These are phyloP conservation scores for Lichtheimia hyalospora DNA, from an alignment of 371 early-diverging fungal species.

Conservation along the genomic window DNA sequence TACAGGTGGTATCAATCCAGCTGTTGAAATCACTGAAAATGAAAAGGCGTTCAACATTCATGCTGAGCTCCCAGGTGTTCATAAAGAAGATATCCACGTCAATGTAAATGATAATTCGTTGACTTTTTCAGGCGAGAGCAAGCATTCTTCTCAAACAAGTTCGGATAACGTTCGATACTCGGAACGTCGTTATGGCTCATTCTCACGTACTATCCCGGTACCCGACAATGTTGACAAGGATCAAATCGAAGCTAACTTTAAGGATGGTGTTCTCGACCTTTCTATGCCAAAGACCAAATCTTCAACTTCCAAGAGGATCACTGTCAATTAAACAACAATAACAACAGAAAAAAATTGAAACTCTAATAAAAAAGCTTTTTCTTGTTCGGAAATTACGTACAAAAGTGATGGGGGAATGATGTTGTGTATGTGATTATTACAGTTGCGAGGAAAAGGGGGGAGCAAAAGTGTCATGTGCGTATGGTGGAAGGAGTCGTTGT, in stretches of 20 bases:
- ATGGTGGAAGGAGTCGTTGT: too few species aligned
- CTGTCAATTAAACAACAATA: slow-evolving; percentile 6
- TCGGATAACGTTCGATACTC: slow-evolving; percentile 28
- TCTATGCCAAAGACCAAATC: slow-evolving; percentile 43
- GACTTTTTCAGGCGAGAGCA: slow-evolving; percentile 21
- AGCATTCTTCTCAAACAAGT: slow-evolving; percentile 9
- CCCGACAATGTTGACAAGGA: slow-evolving; percentile 49
- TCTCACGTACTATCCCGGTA: slow-evolving; percentile 50
- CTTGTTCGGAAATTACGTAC: too few species aligned
- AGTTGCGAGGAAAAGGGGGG: too few species aligned
- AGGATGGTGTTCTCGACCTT: slow-evolving; percentile 59
- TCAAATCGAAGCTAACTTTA: slow-evolving; percentile 50
- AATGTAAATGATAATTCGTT: slow-evolving; percentile 15
- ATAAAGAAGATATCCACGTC: slow-evolving; percentile 31
- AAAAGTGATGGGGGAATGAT: too few species aligned
- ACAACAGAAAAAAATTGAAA: not conserved
- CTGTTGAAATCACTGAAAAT: slow-evolving; percentile 24
- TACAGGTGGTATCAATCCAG: slow-evolving; percentile 10
- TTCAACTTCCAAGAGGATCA: slow-evolving; percentile 10
- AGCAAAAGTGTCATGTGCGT: too few species aligned
- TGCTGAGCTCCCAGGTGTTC: slow-evolving; percentile 29
- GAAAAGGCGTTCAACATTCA: slow-evolving; percentile 22
- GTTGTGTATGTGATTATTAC: too few species aligned
- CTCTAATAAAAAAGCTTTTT: not conserved
- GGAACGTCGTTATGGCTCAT: slow-evolving; percentile 55